Base-by-base conservation (phyloP, 345 rosid genomes). In the Salix arbutifolia region DNA sequence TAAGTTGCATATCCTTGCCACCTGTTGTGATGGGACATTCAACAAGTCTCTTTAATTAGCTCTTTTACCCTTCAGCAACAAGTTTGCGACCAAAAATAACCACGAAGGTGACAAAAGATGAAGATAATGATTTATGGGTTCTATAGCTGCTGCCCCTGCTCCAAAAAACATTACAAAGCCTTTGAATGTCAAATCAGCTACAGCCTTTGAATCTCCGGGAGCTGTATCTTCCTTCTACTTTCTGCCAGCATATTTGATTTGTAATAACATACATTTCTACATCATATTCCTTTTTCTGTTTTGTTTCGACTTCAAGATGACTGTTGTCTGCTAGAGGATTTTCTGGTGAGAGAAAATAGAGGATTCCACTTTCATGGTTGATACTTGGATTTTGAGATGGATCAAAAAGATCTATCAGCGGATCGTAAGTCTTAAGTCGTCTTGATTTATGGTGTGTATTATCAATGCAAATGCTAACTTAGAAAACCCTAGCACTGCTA, bases 81-180 rank as follows among this genome's bases (percentile, higher is more conserved):
- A n/a, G n/a, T n/a, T n/a, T n/a, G n/a, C n/a, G n/a, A 73, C 90
- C 97, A 6, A 93, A 92, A 85, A 73, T 71, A 69, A 74, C 83
- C 28, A 73, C 10, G 19, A 95, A 87, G 85, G 87, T 73, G 70
- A 44, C 74, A 1, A 91, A 86, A 77, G 77, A 87, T 9, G 90
- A 93, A 77, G 98, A 91, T 40, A 95, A 90, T 81, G 98, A 96
- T 84, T 85, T 96, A 77, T 96, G 99, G 95, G 99, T 72, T 87
- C 99, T 42, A 89, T 96, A 65, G n/a, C n/a, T n/a, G 98, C 99
- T 61, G 96, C 97, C 21, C 89, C 98, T 74, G 83, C 87, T 21
- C 98, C 99, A 31, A 90, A 84, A 79, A 85, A 91, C 10, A 28
- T 85, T 38, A 91, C 94, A 33, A 91, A 84, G 81, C 88, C 97